Evolutionary conservation across 2,329 filamentous ascomycete genomes (phyloP).

Genomic region (Exophiala viscosa): DNA sequence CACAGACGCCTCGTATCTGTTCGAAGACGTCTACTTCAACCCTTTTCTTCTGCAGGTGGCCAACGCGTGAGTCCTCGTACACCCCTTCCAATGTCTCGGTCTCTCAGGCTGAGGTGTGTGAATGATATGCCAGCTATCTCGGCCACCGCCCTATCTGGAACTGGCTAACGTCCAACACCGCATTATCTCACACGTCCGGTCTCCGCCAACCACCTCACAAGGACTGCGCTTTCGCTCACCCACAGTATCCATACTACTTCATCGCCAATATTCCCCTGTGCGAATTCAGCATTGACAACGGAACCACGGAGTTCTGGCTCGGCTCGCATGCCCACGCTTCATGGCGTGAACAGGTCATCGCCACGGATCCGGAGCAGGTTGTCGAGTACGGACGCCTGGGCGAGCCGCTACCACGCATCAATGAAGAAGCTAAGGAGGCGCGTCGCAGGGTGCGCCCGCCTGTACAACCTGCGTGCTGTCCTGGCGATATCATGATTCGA

Average conservation of each 20-base stretch:
- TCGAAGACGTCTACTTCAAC: slow-evolving; percentile 43
- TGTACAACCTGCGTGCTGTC: slow-evolving; percentile 26
- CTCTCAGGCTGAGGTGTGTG: not conserved
- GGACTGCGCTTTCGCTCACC: slow-evolving; percentile 38
- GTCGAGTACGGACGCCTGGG: slow-evolving; percentile 12
- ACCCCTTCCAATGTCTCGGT: not conserved
- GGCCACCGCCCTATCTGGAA: slow-evolving; percentile 40
- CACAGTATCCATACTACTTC: slow-evolving; percentile 37
- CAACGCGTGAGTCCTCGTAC: slow-evolving; percentile 33
- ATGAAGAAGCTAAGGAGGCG: slow-evolving; percentile 21
- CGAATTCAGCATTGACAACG: slow-evolving; percentile 35
- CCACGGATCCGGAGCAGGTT: slow-evolving; percentile 17
- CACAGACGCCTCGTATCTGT: slow-evolving; percentile 32
- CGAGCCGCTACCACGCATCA: slow-evolving; percentile 21
- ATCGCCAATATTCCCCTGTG: slow-evolving; percentile 41
- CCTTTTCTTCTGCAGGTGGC: slow-evolving; percentile 40
- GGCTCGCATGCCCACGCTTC: slow-evolving; percentile 37
- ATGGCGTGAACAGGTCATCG: slow-evolving; percentile 32
- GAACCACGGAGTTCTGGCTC: slow-evolving; percentile 42
- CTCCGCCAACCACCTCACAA: slow-evolving; percentile 40
- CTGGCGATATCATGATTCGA: slow-evolving; percentile 33
- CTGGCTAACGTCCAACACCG: slow-evolving; percentile 42
- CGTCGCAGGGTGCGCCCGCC: slow-evolving; percentile 30
- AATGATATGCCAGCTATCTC: slow-evolving; percentile 40
- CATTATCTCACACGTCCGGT: slow-evolving; percentile 35